Base-by-base conservation (phyloP, 2,329 filamentous ascomycete genomes). In the Arthrinium phaeospermum region DNA sequence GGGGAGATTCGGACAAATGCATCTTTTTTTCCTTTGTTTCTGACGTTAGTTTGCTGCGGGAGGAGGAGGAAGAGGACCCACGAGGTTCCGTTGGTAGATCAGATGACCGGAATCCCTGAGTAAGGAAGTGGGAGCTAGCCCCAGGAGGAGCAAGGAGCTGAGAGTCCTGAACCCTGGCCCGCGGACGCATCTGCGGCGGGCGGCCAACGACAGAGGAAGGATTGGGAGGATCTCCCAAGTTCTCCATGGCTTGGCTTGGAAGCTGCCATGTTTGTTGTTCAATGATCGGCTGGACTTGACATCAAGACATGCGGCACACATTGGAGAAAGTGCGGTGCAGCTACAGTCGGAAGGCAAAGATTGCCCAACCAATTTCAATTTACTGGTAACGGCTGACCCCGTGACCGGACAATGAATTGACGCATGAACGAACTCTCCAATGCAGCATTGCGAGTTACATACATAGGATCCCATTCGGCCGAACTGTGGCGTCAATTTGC, bases 381-480 rank as follows among this genome's bases (percentile, higher is more conserved):
- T 37, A 19, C 16, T 37, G 10, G 27, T 27, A 22, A 37, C 27
- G 53, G 53, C 30, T 34, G 53, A 61, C 53, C 53, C 53, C 53
- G 53, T 61, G 53, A 61, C 53, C 22, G 53, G 22, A 14, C 8
- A 24, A 12, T n/a, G 46, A 14, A 22, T 16, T 5, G 6, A n/a
- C 8, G 14, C 34, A 61, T 37, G 53, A 30, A 57, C 34, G 27
- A 57, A 61, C 27, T 22, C 22, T 34, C 19, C 30, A 57, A 57
- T 34, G 51, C 51, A 22, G 51, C 51, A 34, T 16, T 27, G 34
- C 12, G 19, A 37, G 34, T 61, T 61, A 61, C 53, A 61, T 61
- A 61, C 53, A 61, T 37, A 61, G 53, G 53, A 61, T 61, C 27
- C 53, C 53, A 22, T 61, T 61, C 53, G 53, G 53, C 53, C 53